Base-by-base conservation (phyloP, 306 rosid genomes). In the Begonia fuchsioides region DNA sequence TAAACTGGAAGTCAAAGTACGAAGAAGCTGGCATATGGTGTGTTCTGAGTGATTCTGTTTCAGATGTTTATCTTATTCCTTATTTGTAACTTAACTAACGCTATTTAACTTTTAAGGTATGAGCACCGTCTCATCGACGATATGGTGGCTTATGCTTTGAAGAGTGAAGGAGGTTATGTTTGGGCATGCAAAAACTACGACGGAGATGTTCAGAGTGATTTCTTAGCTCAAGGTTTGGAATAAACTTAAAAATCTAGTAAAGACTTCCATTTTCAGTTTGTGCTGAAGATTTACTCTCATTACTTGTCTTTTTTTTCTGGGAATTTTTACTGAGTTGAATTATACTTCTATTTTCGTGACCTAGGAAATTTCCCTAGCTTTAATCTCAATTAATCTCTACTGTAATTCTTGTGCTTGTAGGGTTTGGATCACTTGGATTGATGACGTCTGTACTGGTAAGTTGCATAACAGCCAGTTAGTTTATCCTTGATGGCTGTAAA, bases 151-250 rank as follows among this genome's bases (percentile, higher is more conserved):
- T 90, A 90, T 69, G 95, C 95, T 9, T 62, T 90, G 57, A 90
- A 90, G 81, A 85, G 98, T 43, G 98, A 90, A 26, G 98, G 98
- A 72, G 98, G 94, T 48, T 90, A 90, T 75, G 98, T 90, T 52
- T 90, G 98, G 97, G 97, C 97, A 50, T 90, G 97, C 94, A 90
- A 90, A 75, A 90, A 90, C 70, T 90, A 90, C 64, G 95, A 90
- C 73, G 97, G 97, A 61, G 97, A 90, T 63, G 95, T 90, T 40
- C 98, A 90, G 71, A 90, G 98, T 63, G 98, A 90, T 65, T 74
- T 90, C 81, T 77, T 90, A 58, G 98, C 98, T 45, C 98, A 90
- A 90, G 98, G 98, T 90, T 57, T 52, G 76, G 72, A 13, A 39
- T 3, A 39, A 32, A 13, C 32, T 39, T 44, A 32, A 15, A 48